phyloP scores from a whole-genome alignment of 176 grass and related monocot species.

The Cenchrus americanus region DNA sequence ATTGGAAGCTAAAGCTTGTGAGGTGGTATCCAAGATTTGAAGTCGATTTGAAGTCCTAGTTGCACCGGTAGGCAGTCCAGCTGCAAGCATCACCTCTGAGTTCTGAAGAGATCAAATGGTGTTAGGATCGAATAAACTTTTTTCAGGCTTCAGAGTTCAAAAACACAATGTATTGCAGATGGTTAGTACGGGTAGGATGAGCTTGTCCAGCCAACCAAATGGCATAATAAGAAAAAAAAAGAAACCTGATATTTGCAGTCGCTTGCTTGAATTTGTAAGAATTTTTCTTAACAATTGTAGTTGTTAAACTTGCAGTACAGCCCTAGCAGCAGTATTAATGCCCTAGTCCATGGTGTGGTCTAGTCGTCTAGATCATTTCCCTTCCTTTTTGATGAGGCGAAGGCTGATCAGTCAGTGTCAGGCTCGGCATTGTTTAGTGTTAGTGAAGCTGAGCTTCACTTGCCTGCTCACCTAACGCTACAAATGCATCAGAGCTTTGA shows the following conservation, averaged over 20 bases:
- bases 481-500: constrained; percentile 38
- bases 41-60: constrained; percentile 10
- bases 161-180: constrained; percentile 22
- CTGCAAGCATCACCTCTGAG: constrained; percentile 23
- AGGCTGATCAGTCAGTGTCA: constrained; percentile 44
- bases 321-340: constrained; percentile 11
- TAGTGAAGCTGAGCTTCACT: constrained; percentile 48
- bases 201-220: constrained; percentile 25
- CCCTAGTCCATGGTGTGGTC: not conserved
- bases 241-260: not conserved
- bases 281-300: not conserved
- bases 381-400: constrained; percentile 31
- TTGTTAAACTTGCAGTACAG: constrained; percentile 29
- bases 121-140: constrained; percentile 4
- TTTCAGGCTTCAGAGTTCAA: constrained; percentile 7
- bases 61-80: constrained; percentile 31
- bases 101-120: constrained; percentile 26
- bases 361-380: constrained; percentile 1
- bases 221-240: constrained; percentile 6
- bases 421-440: constrained; percentile 28
- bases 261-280: constrained; percentile 5
- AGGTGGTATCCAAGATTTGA: constrained; percentile 32
- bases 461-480: constrained; percentile 53
- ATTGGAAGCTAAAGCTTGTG: constrained; percentile 31
- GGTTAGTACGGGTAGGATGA: constrained; percentile 20